A percentile compares a stretch with the other conserved stretches of the same genome.
These are phyloP conservation scores for Candida tetrigidarum DNA, from an alignment of 1,139 yeast genomes.

Conservation along the genomic window DNA sequence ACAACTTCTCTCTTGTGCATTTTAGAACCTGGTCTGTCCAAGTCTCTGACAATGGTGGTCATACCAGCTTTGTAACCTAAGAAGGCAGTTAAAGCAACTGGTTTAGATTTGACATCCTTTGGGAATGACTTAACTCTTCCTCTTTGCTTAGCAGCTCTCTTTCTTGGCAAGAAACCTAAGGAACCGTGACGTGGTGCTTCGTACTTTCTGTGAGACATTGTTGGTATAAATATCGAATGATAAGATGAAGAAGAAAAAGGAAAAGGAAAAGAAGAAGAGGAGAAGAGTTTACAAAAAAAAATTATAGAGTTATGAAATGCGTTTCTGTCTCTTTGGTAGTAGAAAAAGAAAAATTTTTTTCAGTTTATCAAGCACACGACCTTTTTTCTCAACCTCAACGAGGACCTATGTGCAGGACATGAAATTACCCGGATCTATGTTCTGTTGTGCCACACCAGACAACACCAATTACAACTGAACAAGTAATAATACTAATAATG, in stretches of 20 bases:
- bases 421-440: slow-evolving; percentile 10
- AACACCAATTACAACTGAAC: too few relatives aligned
- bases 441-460: background rate
- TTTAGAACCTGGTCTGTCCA: slow-evolving; percentile 99
- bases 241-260: slow-evolving; percentile 26
- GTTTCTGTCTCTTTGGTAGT: slow-evolving; percentile 10
- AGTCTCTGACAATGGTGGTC: slow-evolving; percentile 99
- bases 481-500: too few relatives aligned
- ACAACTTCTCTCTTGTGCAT: slow-evolving; percentile 99
- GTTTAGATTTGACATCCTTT: slow-evolving; percentile 97
- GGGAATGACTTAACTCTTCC: slow-evolving; percentile 99
- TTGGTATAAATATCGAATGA: slow-evolving; percentile 23
- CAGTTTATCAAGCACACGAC: slow-evolving; percentile 11
- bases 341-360: slow-evolving; percentile 14
- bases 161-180: slow-evolving; percentile 99
- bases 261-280: slow-evolving; percentile 11
- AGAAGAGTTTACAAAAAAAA: slow-evolving; percentile 4
- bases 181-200: slow-evolving; percentile 99
- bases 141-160: slow-evolving; percentile 99
- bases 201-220: slow-evolving; percentile 99
- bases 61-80: slow-evolving; percentile 99
- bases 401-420: slow-evolving; percentile 8
- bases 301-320: slow-evolving; percentile 5
- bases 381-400: background rate
- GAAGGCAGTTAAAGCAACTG: slow-evolving; percentile 99